Percentiles rank a stretch among this genome's conserved stretches.
Evolutionary conservation across 192 early-diverging fungal species (phyloP).

Genomic region (Pilobolus umbonatus): DNA sequence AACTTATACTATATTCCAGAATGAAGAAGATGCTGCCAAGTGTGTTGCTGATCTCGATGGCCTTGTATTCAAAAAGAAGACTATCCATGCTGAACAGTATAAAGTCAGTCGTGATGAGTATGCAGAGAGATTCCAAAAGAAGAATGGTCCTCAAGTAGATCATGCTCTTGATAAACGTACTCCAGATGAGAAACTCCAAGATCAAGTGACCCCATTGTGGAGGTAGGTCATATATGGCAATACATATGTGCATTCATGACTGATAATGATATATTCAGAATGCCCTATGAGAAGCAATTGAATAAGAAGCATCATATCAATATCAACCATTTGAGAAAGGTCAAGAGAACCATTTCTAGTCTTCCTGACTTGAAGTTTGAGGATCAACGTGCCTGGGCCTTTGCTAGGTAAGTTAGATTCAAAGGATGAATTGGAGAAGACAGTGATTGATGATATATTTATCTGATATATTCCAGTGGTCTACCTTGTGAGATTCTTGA

Average conservation of each 20-base stretch:
- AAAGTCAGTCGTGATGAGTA: slow-evolving; percentile 6
- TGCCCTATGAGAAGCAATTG: slow-evolving; percentile 57
- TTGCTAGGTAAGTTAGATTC: not conserved
- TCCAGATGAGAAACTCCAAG: slow-evolving; percentile 55
- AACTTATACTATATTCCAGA: slow-evolving; percentile 1
- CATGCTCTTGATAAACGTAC: slow-evolving; percentile 39
- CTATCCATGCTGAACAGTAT: slow-evolving; percentile 10
- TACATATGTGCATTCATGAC: not conserved
- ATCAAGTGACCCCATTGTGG: slow-evolving; percentile 70
- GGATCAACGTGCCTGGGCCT: slow-evolving; percentile 30
- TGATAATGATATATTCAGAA: slow-evolving; percentile 18
- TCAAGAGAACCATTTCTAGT: slow-evolving; percentile 20
- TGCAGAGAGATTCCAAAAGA: slow-evolving; percentile 34
- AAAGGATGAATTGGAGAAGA: not conserved
- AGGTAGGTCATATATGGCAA: slow-evolving; percentile 31
- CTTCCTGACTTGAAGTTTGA: slow-evolving; percentile 9
- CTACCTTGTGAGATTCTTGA: slow-evolving; percentile 26
- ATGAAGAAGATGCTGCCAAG: slow-evolving; percentile 18
- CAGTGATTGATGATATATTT: not conserved
- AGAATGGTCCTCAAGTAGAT: slow-evolving; percentile 6
- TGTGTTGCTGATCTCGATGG: slow-evolving; percentile 17
- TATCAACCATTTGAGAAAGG: slow-evolving; percentile 16
- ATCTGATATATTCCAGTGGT: slow-evolving; percentile 1
- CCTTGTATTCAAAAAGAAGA: slow-evolving; percentile 13
- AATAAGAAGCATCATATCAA: slow-evolving; percentile 34